A percentile compares a stretch with the other conserved stretches of the same genome.
Conservation (phyloP, 306 rosid species). For the Castanopsis chinensis region DNA sequence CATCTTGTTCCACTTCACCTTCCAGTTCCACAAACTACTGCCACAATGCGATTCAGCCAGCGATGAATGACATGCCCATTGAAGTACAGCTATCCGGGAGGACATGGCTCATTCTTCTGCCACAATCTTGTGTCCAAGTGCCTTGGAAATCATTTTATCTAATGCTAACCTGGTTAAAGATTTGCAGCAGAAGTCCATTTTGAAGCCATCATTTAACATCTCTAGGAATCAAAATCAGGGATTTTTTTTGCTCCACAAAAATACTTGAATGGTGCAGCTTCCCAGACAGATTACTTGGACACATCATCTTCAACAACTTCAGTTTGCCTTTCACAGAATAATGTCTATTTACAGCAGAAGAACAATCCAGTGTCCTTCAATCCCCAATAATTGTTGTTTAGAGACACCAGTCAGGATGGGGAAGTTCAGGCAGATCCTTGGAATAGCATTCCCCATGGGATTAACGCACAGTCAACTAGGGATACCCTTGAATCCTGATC, state of each 20-base stretch:
- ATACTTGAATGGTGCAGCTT: constrained; percentile 44
- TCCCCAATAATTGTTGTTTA: constrained; percentile 62
- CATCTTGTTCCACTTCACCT: constrained; percentile 92
- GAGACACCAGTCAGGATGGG: constrained; percentile 68
- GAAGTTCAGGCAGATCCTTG: constrained; percentile 68
- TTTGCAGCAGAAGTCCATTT: constrained; percentile 60
- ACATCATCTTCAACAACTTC: constrained; percentile 92
- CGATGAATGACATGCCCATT: constrained; percentile 46
- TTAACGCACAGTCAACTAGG: constrained; percentile 56
- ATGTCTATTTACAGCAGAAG: constrained; percentile 63
- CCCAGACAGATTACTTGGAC: constrained; percentile 81
- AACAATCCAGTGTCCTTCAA: constrained; percentile 58
- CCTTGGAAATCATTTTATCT: constrained; percentile 57
- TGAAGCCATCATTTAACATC: constrained; percentile 66
- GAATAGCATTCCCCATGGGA: constrained; percentile 51
- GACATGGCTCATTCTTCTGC: constrained; percentile 81
- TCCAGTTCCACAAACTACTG: constrained; percentile 88
- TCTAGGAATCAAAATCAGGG: constrained; percentile 69
- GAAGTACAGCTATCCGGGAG: constrained; percentile 45
- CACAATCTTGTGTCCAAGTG: constrained; percentile 50
- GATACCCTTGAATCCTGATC: constrained; percentile 58
- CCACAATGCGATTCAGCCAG: constrained; percentile 46
- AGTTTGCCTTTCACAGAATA: constrained; percentile 77
- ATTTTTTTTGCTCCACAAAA: constrained; percentile 46
- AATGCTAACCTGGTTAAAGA: constrained; percentile 55